Evolutionary conservation across 169 alveolate genomes (phyloP), one percentile per base, ranked within the genome.

Genomic region (Ichthyophthirius multifiliis): DNA sequence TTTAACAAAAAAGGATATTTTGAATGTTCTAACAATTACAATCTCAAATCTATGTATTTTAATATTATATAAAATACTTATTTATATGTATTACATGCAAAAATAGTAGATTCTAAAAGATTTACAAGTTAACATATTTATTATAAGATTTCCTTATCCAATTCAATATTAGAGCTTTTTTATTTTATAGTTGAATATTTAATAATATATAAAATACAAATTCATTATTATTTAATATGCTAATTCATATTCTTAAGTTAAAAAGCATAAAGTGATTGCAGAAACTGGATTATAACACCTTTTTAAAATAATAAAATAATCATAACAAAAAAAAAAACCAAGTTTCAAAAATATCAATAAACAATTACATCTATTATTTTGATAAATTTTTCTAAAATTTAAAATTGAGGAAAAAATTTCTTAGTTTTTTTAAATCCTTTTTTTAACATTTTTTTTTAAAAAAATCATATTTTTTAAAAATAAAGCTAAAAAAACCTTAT

Each of bases 211-310:
- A 20, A 4, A 18, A 1, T 55, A 55, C 71, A 78, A 78, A 64
- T 78, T 78, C 47, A 78, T 78, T 4, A 92, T 80, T 34, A 92
- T 80, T 46, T 85, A 82, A 83, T 87, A 87, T 2, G 96, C 90
- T 34, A 92, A 73, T 76, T 92, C 91, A 78, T 89, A 92, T 64
- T 89, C 91, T 73, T 89, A 83, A 23, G 94, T 83, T 46, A 89
- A 75, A 31, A 92, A 74, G 43, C 96, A 89, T 39, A 92, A 82
- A 5, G 92, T 89, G 18, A 92, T 73, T 34, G 89, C 83, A 37
- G 92, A 78, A 35, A 92, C 85, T 18, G 94, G 93, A 76, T 86
- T 89, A 43, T 74, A 85, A 32, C 94, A 27, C 71, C 71, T 55
- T 1, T 55, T 55, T 0, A 55, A 12, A 27, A 55, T 55, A 27